Base-by-base conservation (phyloP, 768 basidiomycete species). In the Auriscalpium microsporum region DNA sequence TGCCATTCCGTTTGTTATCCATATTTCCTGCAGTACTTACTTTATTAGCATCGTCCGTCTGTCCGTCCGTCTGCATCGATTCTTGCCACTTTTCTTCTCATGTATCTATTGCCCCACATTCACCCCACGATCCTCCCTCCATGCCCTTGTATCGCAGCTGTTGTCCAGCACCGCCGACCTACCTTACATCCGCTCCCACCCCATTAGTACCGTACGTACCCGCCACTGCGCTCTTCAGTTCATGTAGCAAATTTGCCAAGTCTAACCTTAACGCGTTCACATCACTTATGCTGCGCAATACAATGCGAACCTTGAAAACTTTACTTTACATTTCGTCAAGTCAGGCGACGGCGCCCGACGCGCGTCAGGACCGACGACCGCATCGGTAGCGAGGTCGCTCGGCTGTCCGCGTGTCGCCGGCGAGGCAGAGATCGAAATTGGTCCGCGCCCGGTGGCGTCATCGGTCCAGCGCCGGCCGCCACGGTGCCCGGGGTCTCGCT, bases 81-180 rank as follows among this genome's bases (percentile, higher is more conserved):
- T 33, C 37, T 38, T 50, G 17, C 50, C 35, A 10, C 33, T 38
- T 35, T 50, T n/a, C 37, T 50, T 50, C 49, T 34, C 42, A 42
- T 42, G 40, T 42, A 42, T 42, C 58, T 54, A 54, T 56, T 50
- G 46, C 50, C 50, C 21, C 36, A 44, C 42, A 45, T 60, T 54
- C 34, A 48, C 47, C 21, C 46, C 50, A 37, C 47, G 13, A 36
- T 44, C 45, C 53, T 34, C 23, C 37, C 34, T 50, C 36, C 49
- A 60, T 53, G 53, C 42, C 42, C 40, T 42, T 42, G 40, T 58
- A 58, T 46, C 51, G 51, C 54, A 52, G 51, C 14, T 51, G 45
- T 5, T 7, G 7, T 28, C 4, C 28, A 28, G 28, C 28, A 17
- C 40, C 40, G 40, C 40, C 40, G 40, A 13, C 40, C 35, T 34